Conservation (phyloP, 495 filamentous ascomycete genomes). For the Talaromyces liani region DNA sequence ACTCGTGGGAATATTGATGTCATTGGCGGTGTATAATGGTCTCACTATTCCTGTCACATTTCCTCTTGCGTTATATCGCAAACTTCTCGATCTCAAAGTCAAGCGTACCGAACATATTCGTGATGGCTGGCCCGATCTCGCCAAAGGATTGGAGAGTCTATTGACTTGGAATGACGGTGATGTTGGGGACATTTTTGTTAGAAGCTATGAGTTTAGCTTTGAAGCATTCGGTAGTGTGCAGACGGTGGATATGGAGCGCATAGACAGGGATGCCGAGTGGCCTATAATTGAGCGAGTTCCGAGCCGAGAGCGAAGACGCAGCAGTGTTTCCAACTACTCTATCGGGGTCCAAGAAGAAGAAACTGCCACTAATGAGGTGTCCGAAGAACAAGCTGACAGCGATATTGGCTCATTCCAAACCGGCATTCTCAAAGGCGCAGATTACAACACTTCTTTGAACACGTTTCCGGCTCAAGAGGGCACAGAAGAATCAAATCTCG, state of each 20-base stretch:
- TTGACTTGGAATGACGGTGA: slow-evolving; percentile 71
- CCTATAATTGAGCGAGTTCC: slow-evolving; percentile 14
- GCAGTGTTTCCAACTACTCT: slow-evolving; percentile 6
- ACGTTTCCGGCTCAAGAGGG: slow-evolving; percentile 7
- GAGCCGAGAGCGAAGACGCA: slow-evolving; percentile 6
- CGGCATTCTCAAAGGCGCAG: slow-evolving; percentile 7
- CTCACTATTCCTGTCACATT: slow-evolving; percentile 84
- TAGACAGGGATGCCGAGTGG: slow-evolving; percentile 32
- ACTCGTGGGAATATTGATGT: slow-evolving; percentile 77
- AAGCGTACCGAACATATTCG: slow-evolving; percentile 64
- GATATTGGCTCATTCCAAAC: slow-evolving; percentile 5
- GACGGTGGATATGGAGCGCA: slow-evolving; percentile 48
- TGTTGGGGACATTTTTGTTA: slow-evolving; percentile 71
- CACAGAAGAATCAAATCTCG: slow-evolving; percentile 33
- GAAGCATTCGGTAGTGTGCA: slow-evolving; percentile 54
- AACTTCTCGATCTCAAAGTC: slow-evolving; percentile 58
- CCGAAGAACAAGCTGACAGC: not conserved
- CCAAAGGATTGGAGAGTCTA: slow-evolving; percentile 61
- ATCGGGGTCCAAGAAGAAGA: slow-evolving; percentile 16
- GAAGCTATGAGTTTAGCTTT: slow-evolving; percentile 79
- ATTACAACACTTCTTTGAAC: slow-evolving; percentile 5
- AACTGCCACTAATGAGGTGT: not conserved
- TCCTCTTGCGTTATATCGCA: slow-evolving; percentile 74
- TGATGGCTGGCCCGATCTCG: slow-evolving; percentile 82
- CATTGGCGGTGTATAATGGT: slow-evolving; percentile 90